Evolutionary conservation across 208 protist genomes (phyloP), one percentile per base, ranked within the genome.

Genomic region (Crithidia thermophila): DNA sequence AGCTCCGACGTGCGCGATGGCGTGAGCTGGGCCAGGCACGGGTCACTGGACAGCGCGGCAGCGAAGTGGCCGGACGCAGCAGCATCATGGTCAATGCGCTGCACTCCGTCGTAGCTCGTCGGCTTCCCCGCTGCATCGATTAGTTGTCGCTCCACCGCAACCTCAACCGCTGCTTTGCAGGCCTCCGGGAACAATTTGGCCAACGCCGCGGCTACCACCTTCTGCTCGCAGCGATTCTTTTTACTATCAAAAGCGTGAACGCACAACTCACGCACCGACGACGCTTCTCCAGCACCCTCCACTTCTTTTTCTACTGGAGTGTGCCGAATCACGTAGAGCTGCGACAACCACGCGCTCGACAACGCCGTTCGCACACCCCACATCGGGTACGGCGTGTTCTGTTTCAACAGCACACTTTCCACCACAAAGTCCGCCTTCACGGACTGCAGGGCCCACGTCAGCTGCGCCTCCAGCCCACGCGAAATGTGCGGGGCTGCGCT

Each of bases 211-310:
- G 79, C 81, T 21, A 93, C 55, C 16, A 69, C 87, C 58, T 86
- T 91, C 30, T 87, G 80, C 47, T 90, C 81, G 52, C 83, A 87
- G 27, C 69, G 51, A 31, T 80, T 83, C 72, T 91, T 94, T 25
- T 82, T 84, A n/a, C 40, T 45, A 51, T 91, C 84, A 40, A 79
- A 72, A 14, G 75, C 79, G 39, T 46, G 36, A 9, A 28, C 36
- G 49, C 43, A 64, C 16, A 81, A 42, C 60, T 73, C 66, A 20
- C 50, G 63, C n/a, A 28, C 33, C n/a, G n/a, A n/a, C n/a, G n/a
- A n/a, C n/a, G n/a, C n/a, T n/a, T n/a, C n/a, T n/a, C n/a, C n/a
- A n/a, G n/a, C n/a, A n/a, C n/a, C n/a, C n/a, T n/a, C n/a, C n/a
- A n/a, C n/a, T n/a, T n/a, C n/a, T n/a, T n/a, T n/a, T n/a, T n/a